These are phyloP conservation scores for Aspergillus caelatus DNA, from an alignment of 2,329 filamentous ascomycete genomes.

Conservation along the genomic window DNA sequence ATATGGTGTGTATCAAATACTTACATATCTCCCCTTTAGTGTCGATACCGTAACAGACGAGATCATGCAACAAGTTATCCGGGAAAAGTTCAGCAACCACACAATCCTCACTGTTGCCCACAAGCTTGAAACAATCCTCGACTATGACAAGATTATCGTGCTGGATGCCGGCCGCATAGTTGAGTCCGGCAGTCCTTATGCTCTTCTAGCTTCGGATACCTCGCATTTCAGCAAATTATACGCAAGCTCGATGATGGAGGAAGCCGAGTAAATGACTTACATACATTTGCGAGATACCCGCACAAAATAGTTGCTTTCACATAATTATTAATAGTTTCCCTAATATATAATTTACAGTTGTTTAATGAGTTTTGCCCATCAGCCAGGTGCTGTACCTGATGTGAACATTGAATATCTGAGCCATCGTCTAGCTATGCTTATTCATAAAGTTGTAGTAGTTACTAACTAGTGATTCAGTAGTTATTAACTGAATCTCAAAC, in stretches of 20 bases:
- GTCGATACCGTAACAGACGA: constrained; percentile 62
- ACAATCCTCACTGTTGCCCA: constrained; percentile 64
- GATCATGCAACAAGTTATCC: constrained; percentile 59
- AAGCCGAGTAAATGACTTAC: constrained; percentile 16
- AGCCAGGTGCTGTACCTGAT: not conserved
- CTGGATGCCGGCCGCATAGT: constrained; percentile 40
- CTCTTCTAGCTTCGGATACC: constrained; percentile 37
- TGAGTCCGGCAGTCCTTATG: constrained; percentile 40
- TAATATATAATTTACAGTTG: not conserved
- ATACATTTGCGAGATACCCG: not conserved
- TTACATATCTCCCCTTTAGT: constrained; percentile 33
- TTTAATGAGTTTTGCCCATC: not conserved
- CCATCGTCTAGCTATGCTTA: not conserved
- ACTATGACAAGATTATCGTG: constrained; percentile 43
- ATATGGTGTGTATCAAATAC: not conserved
- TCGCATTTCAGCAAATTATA: constrained; percentile 43
- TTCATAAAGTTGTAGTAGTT: no score
- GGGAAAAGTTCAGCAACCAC: constrained; percentile 55
- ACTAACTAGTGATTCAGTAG: no score
- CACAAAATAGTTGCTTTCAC: not conserved
- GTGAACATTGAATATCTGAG: not conserved
- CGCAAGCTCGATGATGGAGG: constrained; percentile 27
- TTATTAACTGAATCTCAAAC: no score
- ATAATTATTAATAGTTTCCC: not conserved
- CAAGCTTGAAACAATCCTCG: constrained; percentile 52